Conservation (phyloP, 371 early-diverging fungal genomes). For the Rhizomucor miehei region DNA sequence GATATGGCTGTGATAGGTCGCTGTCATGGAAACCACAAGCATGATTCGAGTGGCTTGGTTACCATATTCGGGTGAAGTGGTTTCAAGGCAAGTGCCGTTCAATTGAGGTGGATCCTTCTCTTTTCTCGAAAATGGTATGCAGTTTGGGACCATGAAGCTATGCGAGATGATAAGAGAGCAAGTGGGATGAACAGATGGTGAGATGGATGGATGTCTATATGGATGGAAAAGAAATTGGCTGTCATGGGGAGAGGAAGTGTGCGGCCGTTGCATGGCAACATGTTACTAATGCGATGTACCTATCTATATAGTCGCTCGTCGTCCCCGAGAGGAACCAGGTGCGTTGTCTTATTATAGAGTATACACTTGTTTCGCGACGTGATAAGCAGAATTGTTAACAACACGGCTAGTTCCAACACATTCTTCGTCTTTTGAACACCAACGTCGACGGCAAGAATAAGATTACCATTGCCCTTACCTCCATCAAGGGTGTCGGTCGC, state of each 20-base stretch:
- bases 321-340: slow-evolving; percentile 78
- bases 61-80: background rate
- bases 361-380: background rate
- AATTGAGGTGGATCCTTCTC: background rate
- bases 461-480: slow-evolving; percentile 95
- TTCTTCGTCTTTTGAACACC: slow-evolving; percentile 99
- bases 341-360: slow-evolving; percentile 1
- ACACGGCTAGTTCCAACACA: slow-evolving; percentile 85
- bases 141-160: background rate
- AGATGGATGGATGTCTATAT: background rate
- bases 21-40: too few species aligned
- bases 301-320: slow-evolving; percentile 89
- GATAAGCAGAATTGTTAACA: background rate
- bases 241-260: too few species aligned
- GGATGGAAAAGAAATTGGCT: background rate
- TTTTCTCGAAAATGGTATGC: background rate
- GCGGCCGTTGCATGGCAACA: too few species aligned
- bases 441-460: slow-evolving; percentile 98
- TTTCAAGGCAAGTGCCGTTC: background rate
- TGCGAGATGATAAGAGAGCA: background rate
- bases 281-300: too few species aligned
- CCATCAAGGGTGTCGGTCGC: slow-evolving; percentile 98
- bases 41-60: too few species aligned
- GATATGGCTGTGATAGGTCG: too few species aligned
- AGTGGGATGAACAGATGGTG: background rate